A percentile compares a stretch with the other conserved stretches of the same genome.
Evolutionary conservation across 1,284 basidiomycete genomes (phyloP).

Genomic region (Boletus sp.): DNA sequence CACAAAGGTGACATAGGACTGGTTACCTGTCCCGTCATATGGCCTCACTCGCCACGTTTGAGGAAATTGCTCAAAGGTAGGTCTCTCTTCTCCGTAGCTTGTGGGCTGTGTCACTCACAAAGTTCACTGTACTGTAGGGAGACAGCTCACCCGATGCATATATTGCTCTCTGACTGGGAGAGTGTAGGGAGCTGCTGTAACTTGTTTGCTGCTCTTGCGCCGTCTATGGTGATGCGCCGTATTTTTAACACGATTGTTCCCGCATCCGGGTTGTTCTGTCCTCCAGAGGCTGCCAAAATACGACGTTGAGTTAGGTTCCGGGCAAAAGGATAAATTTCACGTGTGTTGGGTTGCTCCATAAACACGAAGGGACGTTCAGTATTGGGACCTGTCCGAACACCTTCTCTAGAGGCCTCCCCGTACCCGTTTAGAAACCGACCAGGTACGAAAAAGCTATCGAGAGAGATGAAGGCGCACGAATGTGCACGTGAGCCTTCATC

Average conservation of each 20-base stretch:
- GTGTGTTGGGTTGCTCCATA: slow-evolving; percentile 35
- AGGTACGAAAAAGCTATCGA: slow-evolving; percentile 57
- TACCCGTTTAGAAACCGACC: no score
- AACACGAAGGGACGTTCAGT: slow-evolving; percentile 59
- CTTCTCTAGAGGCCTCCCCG: slow-evolving; percentile 42
- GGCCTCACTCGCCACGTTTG: slow-evolving; percentile 50
- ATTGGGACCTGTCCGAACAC: slow-evolving; percentile 41
- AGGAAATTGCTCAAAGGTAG: slow-evolving; percentile 37
- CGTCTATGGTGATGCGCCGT: slow-evolving; percentile 39
- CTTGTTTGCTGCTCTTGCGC: slow-evolving; percentile 34
- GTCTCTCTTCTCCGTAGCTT: slow-evolving; percentile 41
- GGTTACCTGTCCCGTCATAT: slow-evolving; percentile 37
- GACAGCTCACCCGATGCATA: no score
- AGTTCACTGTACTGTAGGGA: not conserved
- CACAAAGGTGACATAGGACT: no score
- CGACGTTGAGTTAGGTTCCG: not conserved
- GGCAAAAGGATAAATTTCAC: slow-evolving; percentile 15
- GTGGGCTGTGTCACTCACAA: slow-evolving; percentile 1
- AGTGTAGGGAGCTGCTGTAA: slow-evolving; percentile 34
- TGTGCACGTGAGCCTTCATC: slow-evolving; percentile 51
- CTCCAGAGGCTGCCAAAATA: slow-evolving; percentile 1
- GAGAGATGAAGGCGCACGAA: slow-evolving; percentile 52
- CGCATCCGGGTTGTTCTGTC: slow-evolving; percentile 32
- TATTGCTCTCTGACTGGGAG: slow-evolving; percentile 30
- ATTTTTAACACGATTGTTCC: slow-evolving; percentile 57